Percentiles rank a stretch among this genome's conserved stretches.
Evolutionary conservation across 169 alveolate genomes (phyloP).

Genomic region (Plasmodium yoelii): DNA sequence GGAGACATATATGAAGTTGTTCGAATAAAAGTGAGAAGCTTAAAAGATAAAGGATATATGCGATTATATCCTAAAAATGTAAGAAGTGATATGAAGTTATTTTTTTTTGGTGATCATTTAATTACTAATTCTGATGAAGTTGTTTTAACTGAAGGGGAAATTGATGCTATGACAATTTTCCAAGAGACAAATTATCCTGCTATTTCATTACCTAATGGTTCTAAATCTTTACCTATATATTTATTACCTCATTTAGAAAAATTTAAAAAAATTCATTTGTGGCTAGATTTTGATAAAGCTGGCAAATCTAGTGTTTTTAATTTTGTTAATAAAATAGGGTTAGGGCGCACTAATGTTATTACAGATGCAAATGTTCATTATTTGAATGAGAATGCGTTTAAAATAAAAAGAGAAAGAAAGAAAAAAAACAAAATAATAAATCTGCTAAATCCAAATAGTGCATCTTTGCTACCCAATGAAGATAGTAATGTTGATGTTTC

Average conservation of each 20-base stretch:
- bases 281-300: slow-evolving; percentile 96
- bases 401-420: not conserved
- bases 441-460: not conserved
- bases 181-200: slow-evolving; percentile 93
- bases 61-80: slow-evolving; percentile 92
- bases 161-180: slow-evolving; percentile 96
- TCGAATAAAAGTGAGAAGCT: slow-evolving; percentile 82
- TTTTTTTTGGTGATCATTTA: slow-evolving; percentile 92
- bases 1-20: slow-evolving; percentile 71
- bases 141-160: slow-evolving; percentile 97
- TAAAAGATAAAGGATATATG: slow-evolving; percentile 89
- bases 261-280: slow-evolving; percentile 91
- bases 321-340: slow-evolving; percentile 94
- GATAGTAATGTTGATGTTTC: not conserved
- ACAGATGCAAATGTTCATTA: slow-evolving; percentile 77
- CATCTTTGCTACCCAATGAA: not conserved
- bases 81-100: slow-evolving; percentile 87
- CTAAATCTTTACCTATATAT: slow-evolving; percentile 92
- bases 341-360: slow-evolving; percentile 91
- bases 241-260: slow-evolving; percentile 92
- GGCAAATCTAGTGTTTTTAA: slow-evolving; percentile 93
- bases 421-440: not conserved
- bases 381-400: slow-evolving; percentile 52
- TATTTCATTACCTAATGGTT: slow-evolving; percentile 96
- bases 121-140: slow-evolving; percentile 81